phyloP scores from a whole-genome alignment of 176 grass and related monocot species.

The Cenchrus purpureus region DNA sequence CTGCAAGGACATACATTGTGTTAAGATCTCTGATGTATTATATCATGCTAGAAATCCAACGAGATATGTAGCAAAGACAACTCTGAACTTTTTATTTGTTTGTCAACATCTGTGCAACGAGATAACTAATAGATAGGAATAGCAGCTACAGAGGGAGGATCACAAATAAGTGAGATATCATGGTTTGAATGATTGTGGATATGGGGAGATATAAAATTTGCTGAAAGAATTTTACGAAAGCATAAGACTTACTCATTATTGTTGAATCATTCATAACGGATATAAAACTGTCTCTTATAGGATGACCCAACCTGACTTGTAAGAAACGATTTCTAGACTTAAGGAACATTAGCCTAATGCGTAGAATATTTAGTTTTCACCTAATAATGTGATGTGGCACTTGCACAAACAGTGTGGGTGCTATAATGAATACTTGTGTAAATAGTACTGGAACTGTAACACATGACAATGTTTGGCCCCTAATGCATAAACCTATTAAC shows the following conservation, averaged over 20 bases:
- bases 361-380: conserved; percentile 10
- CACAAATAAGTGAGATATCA: no score
- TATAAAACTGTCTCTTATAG: background rate
- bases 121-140: background rate
- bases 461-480: background rate
- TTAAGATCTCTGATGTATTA: background rate
- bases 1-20: background rate
- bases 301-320: background rate
- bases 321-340: conserved; percentile 9
- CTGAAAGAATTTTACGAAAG: background rate
- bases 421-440: background rate
- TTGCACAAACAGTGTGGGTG: background rate
- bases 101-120: background rate
- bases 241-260: background rate
- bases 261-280: background rate
- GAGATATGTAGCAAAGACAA: background rate
- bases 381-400: background rate
- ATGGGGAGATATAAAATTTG: background rate
- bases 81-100: background rate
- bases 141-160: no score
- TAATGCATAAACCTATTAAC: background rate
- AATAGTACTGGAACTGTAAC: background rate
- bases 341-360: background rate
- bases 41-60: background rate
- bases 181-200: background rate